phyloP scores from a whole-genome alignment of 2,329 filamentous ascomycete species.

The Cyphellophora attinorum region DNA sequence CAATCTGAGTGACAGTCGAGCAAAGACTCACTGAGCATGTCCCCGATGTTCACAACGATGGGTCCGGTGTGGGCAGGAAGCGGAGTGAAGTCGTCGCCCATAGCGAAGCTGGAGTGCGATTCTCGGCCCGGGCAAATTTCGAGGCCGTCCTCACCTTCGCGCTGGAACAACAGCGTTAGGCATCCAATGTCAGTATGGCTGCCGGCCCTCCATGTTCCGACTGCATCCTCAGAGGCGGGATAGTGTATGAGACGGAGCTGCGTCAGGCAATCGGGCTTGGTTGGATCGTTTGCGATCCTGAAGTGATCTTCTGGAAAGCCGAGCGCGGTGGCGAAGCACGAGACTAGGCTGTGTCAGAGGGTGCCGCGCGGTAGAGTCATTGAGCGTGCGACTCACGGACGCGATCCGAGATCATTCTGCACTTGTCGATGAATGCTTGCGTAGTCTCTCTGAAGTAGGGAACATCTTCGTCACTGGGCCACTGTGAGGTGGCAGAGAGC shows the following conservation, averaged over 20 bases:
- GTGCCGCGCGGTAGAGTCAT: neutral
- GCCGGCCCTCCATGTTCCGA: constrained; percentile 46
- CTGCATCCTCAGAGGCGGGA: constrained; percentile 27
- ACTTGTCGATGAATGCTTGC: constrained; percentile 44
- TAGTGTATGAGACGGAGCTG: constrained; percentile 51
- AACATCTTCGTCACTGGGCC: constrained; percentile 39
- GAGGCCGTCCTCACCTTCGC: constrained; percentile 49
- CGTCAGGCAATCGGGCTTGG: constrained; percentile 41
- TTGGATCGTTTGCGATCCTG: constrained; percentile 41
- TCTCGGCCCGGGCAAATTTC: constrained; percentile 58
- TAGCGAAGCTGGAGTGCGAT: constrained; percentile 47
- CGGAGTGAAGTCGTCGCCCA: neutral
- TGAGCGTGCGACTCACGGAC: neutral
- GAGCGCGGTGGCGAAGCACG: constrained; percentile 48
- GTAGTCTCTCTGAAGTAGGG: constrained; percentile 38
- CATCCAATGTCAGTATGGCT: constrained; percentile 57
- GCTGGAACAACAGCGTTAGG: constrained; percentile 54
- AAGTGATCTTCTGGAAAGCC: constrained; percentile 49
- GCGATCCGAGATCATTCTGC: constrained; percentile 42
- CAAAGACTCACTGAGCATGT: constrained; percentile 55
- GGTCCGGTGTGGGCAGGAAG: constrained; percentile 29
- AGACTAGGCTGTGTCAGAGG: constrained; percentile 34
- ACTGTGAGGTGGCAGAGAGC: constrained; percentile 49
- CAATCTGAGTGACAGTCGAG: too few species aligned
- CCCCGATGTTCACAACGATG: constrained; percentile 58